phyloP scores from a whole-genome alignment of 2,329 filamentous ascomycete genomes.

The Sporothrix pallida region DNA sequence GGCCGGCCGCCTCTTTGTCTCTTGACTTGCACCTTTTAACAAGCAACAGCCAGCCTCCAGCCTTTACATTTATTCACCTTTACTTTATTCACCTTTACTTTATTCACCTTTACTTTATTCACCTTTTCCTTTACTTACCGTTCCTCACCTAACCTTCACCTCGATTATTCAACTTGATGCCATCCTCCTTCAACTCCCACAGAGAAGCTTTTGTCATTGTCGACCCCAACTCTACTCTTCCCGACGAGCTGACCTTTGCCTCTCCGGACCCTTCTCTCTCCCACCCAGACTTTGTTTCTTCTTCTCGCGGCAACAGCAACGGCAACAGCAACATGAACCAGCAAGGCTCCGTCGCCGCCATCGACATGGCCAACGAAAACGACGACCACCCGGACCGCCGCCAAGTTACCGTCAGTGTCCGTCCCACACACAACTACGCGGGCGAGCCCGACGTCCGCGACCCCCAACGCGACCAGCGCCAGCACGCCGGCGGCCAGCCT shows the following conservation, averaged over 20 bases:
- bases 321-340: slow-evolving; percentile 6
- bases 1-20: slow-evolving; percentile 7
- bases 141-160: not conserved
- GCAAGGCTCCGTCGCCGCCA: slow-evolving; percentile 8
- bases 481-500: slow-evolving; percentile 20
- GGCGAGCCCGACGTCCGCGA: slow-evolving; percentile 1
- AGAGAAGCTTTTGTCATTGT: not conserved
- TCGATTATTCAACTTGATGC: not conserved
- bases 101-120: not conserved
- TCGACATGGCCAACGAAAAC: not conserved
- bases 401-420: not conserved
- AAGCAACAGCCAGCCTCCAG: too few relatives aligned
- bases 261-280: not conserved
- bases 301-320: not conserved
- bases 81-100: not conserved
- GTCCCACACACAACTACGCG: not conserved
- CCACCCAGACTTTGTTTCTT: not conserved
- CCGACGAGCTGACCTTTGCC: not conserved
- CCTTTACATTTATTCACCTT: not conserved
- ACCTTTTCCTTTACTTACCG: too few relatives aligned
- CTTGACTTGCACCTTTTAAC: not conserved
- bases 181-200: not conserved
- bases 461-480: slow-evolving; percentile 25
- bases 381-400: slow-evolving; percentile 9
- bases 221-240: not conserved